Percentiles rank a stretch among this genome's conserved stretches.
Conservation (phyloP, 1,284 basidiomycete genomes). For the Pseudozyma tsukubaensis region DNA sequence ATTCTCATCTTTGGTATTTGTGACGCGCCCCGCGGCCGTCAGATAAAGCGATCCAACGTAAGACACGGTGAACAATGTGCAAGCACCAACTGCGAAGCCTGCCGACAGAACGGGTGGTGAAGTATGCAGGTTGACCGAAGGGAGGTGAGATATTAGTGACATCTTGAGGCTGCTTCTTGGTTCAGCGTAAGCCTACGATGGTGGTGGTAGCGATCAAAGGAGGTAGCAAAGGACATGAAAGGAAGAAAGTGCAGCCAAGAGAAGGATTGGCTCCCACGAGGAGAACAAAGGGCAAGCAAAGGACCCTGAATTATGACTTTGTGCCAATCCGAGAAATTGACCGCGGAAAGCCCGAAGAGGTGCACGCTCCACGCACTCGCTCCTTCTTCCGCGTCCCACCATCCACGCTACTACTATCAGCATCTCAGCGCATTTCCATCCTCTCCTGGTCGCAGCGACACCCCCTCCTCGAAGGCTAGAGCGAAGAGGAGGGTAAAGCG, state of each 20-base stretch:
- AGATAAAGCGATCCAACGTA: constrained; percentile 72
- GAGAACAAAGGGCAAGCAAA: background rate
- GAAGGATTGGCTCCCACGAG: background rate
- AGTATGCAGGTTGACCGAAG: background rate
- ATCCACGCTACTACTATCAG: background rate
- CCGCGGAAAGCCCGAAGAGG: background rate
- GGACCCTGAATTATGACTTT: constrained; percentile 12
- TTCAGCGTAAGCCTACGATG: too few species aligned
- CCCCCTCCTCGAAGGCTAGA: background rate
- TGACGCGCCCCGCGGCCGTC: constrained; percentile 57
- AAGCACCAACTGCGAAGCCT: constrained; percentile 31
- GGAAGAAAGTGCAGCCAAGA: background rate
- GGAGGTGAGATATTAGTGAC: constrained; percentile 31
- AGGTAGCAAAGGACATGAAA: too few species aligned
- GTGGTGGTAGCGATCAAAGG: too few species aligned
- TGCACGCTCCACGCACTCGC: constrained; percentile 4
- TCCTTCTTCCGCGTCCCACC: background rate
- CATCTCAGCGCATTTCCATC: background rate
- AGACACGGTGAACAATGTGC: constrained; percentile 67
- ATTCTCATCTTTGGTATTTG: constrained; percentile 17
- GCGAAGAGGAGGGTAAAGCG: background rate
- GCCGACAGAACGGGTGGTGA: constrained; percentile 26
- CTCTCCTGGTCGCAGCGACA: background rate
- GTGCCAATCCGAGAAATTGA: too few species aligned
- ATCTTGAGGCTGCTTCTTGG: constrained; percentile 4